Evolutionary conservation across 495 filamentous ascomycete genomes (phyloP).

Genomic region (Bacidia rubella): DNA sequence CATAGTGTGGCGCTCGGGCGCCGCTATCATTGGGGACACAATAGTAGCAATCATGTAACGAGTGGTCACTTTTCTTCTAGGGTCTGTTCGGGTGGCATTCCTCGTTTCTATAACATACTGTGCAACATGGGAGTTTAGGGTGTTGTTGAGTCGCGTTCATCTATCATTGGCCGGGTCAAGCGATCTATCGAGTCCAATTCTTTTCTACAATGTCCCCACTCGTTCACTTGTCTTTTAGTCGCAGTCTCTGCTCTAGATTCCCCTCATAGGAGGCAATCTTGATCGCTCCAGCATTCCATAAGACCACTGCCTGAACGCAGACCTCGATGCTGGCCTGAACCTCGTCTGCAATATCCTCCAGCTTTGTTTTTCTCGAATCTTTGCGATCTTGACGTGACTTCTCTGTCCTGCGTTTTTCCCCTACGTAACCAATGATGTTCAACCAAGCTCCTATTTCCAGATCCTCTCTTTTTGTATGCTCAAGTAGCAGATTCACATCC

Average conservation of each 20-base stretch:
- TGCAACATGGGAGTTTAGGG: background rate
- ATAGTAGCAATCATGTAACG: background rate
- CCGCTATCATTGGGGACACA: background rate
- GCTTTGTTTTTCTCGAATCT: background rate
- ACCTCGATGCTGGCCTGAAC: background rate
- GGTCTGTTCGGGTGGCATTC: background rate
- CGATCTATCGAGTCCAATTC: background rate
- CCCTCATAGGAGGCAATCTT: conserved; percentile 50
- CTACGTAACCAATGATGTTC: conserved; percentile 75
- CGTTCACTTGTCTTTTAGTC: background rate
- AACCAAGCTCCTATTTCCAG: conserved; percentile 73
- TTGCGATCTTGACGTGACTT: conserved; percentile 1
- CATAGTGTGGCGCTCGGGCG: background rate
- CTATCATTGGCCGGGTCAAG: background rate
- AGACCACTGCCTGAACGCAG: conserved; percentile 47
- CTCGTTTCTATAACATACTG: background rate
- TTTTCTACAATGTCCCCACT: background rate
- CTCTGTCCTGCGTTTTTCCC: conserved; percentile 1
- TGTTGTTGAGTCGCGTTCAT: background rate
- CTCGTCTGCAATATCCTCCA: background rate
- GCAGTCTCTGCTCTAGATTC: conserved; percentile 11
- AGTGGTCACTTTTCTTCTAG: background rate
- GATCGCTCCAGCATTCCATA: conserved; percentile 53
- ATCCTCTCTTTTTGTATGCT: conserved; percentile 47
- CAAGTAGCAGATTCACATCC: conserved; percentile 57